phyloP scores from a whole-genome alignment of 1,284 basidiomycete species.

The Golubevia sp. region DNA sequence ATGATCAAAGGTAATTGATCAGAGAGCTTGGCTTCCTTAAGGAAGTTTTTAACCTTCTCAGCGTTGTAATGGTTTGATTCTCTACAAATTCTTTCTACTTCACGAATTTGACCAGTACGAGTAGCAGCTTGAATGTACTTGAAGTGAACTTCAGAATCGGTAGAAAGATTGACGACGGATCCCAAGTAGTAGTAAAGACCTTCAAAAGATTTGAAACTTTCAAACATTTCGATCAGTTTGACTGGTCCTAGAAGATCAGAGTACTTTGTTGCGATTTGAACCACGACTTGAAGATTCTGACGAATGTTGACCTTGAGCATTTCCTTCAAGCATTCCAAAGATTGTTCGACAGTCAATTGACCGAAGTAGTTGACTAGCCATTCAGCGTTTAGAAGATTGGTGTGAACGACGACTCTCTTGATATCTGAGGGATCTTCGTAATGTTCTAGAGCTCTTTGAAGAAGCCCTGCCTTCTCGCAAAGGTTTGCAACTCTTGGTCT shows the following conservation, averaged over 20 bases:
- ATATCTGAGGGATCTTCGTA: slow-evolving; percentile 96
- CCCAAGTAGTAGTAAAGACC: slow-evolving; percentile 98
- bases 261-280: slow-evolving; percentile 99
- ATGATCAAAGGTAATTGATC: slow-evolving; percentile 99
- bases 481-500: slow-evolving; percentile 95
- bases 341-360: slow-evolving; percentile 96
- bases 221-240: slow-evolving; percentile 98
- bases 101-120: slow-evolving; percentile 95
- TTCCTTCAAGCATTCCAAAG: slow-evolving; percentile 92
- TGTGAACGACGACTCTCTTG: slow-evolving; percentile 96
- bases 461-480: slow-evolving; percentile 94
- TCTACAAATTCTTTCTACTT: slow-evolving; percentile 97
- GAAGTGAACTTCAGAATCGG: slow-evolving; percentile 98
- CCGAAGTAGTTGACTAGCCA: slow-evolving; percentile 99
- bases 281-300: slow-evolving; percentile 94
- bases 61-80: slow-evolving; percentile 98
- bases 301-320: slow-evolving; percentile 97
- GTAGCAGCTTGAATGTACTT: slow-evolving; percentile 99
- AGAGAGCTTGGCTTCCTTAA: slow-evolving; percentile 88
- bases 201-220: slow-evolving; percentile 97
- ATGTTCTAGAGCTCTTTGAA: slow-evolving; percentile 95
- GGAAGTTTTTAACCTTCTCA: slow-evolving; percentile 99
- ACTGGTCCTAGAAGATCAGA: slow-evolving; percentile 96
- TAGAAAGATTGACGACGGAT: slow-evolving; percentile 93
- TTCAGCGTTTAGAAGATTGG: slow-evolving; percentile 81